Base-by-base conservation (phyloP, 768 basidiomycete species). In the Kwoniella sp. region DNA sequence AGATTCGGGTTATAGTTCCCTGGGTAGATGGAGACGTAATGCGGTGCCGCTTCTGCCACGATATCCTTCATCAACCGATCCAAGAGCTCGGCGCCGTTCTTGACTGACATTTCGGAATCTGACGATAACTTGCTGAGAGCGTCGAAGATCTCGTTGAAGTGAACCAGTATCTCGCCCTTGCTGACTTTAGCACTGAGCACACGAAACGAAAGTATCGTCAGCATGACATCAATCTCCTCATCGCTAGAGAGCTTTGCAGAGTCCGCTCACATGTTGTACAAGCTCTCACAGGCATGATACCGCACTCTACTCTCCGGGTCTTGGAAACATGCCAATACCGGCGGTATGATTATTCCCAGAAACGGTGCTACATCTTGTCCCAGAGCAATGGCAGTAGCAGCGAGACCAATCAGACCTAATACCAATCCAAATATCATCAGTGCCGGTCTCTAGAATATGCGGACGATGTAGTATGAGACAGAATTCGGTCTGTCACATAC, bases 121-220 rank as follows among this genome's bases (percentile, higher is more conserved):
- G 95, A 91, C 9, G 92, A 90, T 64, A 99, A 21, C 84, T 97
- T 98, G 84, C 91, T 93, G 65, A 98, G 84, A 0, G 93, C 90
- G 80, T 98, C 96, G 72, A 99, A 99, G 59, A 98, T 92, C 61
- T 94, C 92, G 76, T 99, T 99, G 83, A 97, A 99, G 78, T 94
- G 96, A 15, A 97, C 87, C 61, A 99, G 82, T 30, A 98, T 88
- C 80, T 97, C 95, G 40, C 95, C 96, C 73, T 96, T 95, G 30
- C 93, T 95, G 17, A 96, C 94, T 80, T 83, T 82, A 10, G 74
- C 76, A 17, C 74, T 71, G 58, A 2, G n/a, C n/a, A n/a, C n/a
- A n/a, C n/a, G n/a, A n/a, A n/a, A n/a, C n/a, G n/a, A n/a, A n/a
- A n/a, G n/a, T n/a, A n/a, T n/a, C n/a, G n/a, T n/a, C n/a, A n/a